Percentiles rank a stretch among this genome's conserved stretches.
Conservation (phyloP, 1,139 yeast species). For the Geotrichum cucujoidarum region DNA sequence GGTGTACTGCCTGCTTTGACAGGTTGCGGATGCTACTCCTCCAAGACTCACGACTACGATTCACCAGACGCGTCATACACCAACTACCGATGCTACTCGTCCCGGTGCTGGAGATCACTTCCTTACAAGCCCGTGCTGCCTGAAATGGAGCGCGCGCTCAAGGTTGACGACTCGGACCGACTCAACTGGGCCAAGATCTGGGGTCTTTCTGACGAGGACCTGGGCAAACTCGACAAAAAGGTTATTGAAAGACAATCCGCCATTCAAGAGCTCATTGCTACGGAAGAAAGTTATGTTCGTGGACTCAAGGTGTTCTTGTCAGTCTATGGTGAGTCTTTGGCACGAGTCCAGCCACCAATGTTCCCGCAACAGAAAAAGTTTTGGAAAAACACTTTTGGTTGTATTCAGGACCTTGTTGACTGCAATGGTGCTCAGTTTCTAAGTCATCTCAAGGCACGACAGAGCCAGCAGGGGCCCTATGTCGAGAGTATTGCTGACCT, state of each 20-base stretch:
- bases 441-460: slow-evolving; percentile 49
- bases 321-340: slow-evolving; percentile 47
- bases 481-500: slow-evolving; percentile 62
- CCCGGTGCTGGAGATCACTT: slow-evolving; percentile 30
- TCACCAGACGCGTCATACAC: slow-evolving; percentile 16
- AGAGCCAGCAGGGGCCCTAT: slow-evolving; percentile 59
- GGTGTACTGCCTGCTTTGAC: slow-evolving; percentile 46
- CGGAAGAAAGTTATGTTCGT: slow-evolving; percentile 70
- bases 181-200: slow-evolving; percentile 73
- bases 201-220: slow-evolving; percentile 47
- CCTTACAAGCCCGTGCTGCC: slow-evolving; percentile 31
- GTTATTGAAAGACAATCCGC: slow-evolving; percentile 67
- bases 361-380: slow-evolving; percentile 51
- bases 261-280: slow-evolving; percentile 67
- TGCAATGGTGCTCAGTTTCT: slow-evolving; percentile 54
- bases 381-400: slow-evolving; percentile 54
- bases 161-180: slow-evolving; percentile 23
- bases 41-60: slow-evolving; percentile 29
- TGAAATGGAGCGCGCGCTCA: slow-evolving; percentile 22
- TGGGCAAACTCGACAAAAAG: slow-evolving; percentile 50
- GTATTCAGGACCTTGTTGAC: slow-evolving; percentile 57
- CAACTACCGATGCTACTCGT: slow-evolving; percentile 33
- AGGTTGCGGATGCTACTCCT: slow-evolving; percentile 39
- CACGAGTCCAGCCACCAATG: slow-evolving; percentile 40
- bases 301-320: slow-evolving; percentile 64